Conservation (phyloP, 495 filamentous ascomycete species). For the Neurospora terricola region DNA sequence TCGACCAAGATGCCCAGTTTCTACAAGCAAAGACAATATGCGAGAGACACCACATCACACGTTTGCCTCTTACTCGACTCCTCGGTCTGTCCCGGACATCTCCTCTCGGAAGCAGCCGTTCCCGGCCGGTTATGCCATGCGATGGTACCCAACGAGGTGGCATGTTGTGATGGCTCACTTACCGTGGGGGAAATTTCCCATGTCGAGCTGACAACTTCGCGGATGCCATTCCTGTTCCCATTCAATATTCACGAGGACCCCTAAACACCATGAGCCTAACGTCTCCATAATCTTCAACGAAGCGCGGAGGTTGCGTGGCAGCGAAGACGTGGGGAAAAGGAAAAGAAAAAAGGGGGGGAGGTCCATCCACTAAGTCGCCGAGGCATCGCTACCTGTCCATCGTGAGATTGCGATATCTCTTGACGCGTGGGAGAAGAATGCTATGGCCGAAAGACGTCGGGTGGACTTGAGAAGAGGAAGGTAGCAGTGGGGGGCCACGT, state of each 20-base stretch:
- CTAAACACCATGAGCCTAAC: not conserved
- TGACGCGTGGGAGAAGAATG: not conserved
- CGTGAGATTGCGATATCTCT: not conserved
- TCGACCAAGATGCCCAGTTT: not conserved
- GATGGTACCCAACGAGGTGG: not conserved
- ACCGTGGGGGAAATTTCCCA: not conserved
- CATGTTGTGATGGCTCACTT: not conserved
- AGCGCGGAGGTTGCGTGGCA: not conserved
- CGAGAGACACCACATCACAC: not conserved
- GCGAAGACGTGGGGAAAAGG: not conserved
- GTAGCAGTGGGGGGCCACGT: not conserved
- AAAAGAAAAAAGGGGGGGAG: not conserved
- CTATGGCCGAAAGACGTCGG: not conserved
- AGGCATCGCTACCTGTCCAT: not conserved
- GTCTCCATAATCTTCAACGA: not conserved
- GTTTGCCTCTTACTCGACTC: not conserved
- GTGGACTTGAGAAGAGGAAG: not conserved
- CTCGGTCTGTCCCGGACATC: not conserved
- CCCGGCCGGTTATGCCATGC: not conserved
- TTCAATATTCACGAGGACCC: not conserved
- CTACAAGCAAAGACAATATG: not conserved
- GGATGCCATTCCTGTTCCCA: not conserved
- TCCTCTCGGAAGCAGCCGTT: not conserved
- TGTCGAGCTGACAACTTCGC: not conserved
- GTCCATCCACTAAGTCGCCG: not conserved